These are phyloP conservation scores for Trichophyton simii DNA, from an alignment of 2,329 filamentous ascomycete species.

Conservation along the genomic window DNA sequence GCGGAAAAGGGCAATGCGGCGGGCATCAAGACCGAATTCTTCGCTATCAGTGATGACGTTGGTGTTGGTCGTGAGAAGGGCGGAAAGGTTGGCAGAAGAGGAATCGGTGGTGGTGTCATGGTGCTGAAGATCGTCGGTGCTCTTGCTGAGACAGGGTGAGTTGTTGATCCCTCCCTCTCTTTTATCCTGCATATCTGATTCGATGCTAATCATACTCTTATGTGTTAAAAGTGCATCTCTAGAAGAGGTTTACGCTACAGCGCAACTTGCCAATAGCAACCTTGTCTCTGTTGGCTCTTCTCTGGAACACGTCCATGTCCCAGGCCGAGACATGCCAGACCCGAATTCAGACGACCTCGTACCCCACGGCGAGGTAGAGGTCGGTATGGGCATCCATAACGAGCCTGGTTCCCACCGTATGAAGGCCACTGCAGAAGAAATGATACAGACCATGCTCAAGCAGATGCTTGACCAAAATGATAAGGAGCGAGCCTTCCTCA, in stretches of 20 bases:
- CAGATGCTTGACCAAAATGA: conserved; percentile 52
- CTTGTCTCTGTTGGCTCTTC: conserved; percentile 76
- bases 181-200: background rate
- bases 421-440: conserved; percentile 36
- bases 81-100: conserved; percentile 84
- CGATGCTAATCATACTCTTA: background rate
- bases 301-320: conserved; percentile 84
- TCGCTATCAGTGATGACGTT: conserved; percentile 83
- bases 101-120: conserved; percentile 81
- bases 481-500: conserved; percentile 50
- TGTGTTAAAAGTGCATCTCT: conserved; percentile 37
- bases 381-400: conserved; percentile 65
- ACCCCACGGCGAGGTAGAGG: conserved; percentile 46
- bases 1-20: conserved; percentile 81
- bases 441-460: conserved; percentile 50
- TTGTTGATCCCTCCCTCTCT: conserved; percentile 8
- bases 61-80: conserved; percentile 69
- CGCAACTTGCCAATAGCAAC: conserved; percentile 59
- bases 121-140: conserved; percentile 87
- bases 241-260: conserved; percentile 59
- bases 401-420: conserved; percentile 45
- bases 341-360: conserved; percentile 42
- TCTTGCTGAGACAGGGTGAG: conserved; percentile 57
- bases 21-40: conserved; percentile 70
- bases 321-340: conserved; percentile 52